Conservation (phyloP, 73 alveolate species). For the Paramecium biaurelia region DNA sequence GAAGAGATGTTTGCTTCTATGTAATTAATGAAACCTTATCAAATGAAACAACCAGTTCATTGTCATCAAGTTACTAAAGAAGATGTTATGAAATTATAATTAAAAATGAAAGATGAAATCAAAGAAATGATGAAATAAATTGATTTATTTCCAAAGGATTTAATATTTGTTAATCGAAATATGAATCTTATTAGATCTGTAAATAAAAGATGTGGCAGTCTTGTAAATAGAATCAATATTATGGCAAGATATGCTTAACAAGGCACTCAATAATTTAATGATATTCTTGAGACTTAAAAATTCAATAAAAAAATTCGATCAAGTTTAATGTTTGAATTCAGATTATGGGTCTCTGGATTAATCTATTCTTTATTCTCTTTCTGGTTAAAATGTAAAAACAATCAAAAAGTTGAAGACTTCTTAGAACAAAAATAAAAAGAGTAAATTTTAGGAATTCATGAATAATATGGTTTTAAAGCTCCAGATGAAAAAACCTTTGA, state of each 20-base stretch:
- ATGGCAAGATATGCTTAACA: constrained; percentile 45
- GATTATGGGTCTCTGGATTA: neutral
- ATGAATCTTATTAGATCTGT: constrained; percentile 56
- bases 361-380: neutral
- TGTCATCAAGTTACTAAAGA: constrained; percentile 47
- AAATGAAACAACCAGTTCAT: constrained; percentile 40
- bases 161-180: constrained; percentile 52
- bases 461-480: constrained; percentile 5
- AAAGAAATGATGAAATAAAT: constrained; percentile 43
- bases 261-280: neutral
- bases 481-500: constrained; percentile 60
- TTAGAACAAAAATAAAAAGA: constrained; percentile 15
- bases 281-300: neutral
- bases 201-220: constrained; percentile 41
- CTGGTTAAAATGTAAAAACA: neutral
- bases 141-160: constrained; percentile 49
- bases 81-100: constrained; percentile 36
- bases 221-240: constrained; percentile 27
- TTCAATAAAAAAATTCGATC: constrained; percentile 27
- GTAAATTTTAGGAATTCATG: constrained; percentile 1
- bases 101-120: constrained; percentile 52
- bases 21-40: constrained; percentile 61
- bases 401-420: constrained; percentile 25
- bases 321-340: constrained; percentile 43
- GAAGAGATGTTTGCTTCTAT: constrained; percentile 59